Evolutionary conservation across 768 basidiomycete species (phyloP), one percentile per base, ranked within the genome.

Genomic region (Hydnomerulius pinastri): DNA sequence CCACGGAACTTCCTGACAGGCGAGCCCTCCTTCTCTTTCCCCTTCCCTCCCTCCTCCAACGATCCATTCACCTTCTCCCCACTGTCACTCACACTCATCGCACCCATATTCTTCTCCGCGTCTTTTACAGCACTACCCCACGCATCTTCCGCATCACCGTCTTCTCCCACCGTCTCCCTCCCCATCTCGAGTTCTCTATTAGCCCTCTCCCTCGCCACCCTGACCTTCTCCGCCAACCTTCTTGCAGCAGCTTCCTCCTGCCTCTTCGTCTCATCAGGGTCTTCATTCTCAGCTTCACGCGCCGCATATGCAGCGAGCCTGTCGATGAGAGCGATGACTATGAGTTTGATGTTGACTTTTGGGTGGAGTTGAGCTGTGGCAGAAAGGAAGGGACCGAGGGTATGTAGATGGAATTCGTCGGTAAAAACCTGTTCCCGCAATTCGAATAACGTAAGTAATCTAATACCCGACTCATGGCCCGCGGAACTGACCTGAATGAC

Each of bases 311-410:
- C 86, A 0, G 97, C 97, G 11, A 99, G 76, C 12, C 96, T 84
- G 71, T 99, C 97, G 59, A 99, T 97, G 24, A 99, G 79, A 0
- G 96, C 92, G 43, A 99, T 99, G 48, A 98, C 97, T 58, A 99
- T 98, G 55, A 89, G 82, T 72, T 99, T 98, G 74, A 98, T 98
- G 71, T 97, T 97, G 62, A 98, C 97, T 66, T 96, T 92, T 43
- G 95, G 94, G 66, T 99, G 97, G 2, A 98, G 80, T 57, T 94
- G 93, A 0, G 97, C 95, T 0, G 94, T 97, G 0, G 97, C 93
- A 8, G 90, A 89, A 21, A 98, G 82, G 83, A 99, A 98, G 0
- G 92, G 92, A 0, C 90, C 90, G n/a, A 98, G 85, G 0, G 92
- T 86, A 63, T 96, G 90, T 0, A 99, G 81, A 63, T 99, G 97